Base-by-base conservation (phyloP, 257 asterid species). In the Rehmannia glutinosa region DNA sequence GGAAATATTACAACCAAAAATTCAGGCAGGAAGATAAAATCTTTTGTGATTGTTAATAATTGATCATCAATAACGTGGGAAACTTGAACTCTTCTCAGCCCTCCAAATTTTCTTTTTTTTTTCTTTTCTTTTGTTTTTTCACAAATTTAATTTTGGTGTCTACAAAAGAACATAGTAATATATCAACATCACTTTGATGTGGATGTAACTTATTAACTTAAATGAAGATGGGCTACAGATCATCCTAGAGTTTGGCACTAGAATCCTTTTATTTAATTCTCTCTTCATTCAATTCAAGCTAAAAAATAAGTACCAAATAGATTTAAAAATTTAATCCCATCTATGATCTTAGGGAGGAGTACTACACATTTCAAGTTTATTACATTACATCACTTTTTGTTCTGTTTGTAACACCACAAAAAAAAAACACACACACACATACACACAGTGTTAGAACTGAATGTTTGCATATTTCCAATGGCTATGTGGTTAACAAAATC, bases 401-500 rank as follows among this genome's bases (percentile, higher is more conserved):
- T 41, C 6, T 41, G n/a, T 41, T 4, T 41, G 15, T 8, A 13
- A 41, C n/a, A 7, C 2, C 7, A 46, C 23, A n/a, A 46, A 17
- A 0, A 0, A 46, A 46, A 21, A 33, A 30, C 43, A 50, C 50
- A 67, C 36, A 9, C 35, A 55, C 30, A 49, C 54, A 64, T 45
- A 49, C 61, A 33, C 47, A 63, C 8, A n/a, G n/a, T n/a, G n/a
- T 19, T 1, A 19, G 27, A 7, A 2, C 19, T 21, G 32, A 51
- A 7, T 51, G 8, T 51, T 21, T 23, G 12, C 2, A 8, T 43
- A 27, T 46, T 2, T 2, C 13, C 53, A 38, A 82, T 85, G 95
- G 89, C 89, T 17, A 21, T 52, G 58, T 76, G 76, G 86, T 54
- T 85, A 9, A 75, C 79, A 62, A 88, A 77, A 81, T 73, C 95